Percentiles rank a stretch among this genome's conserved stretches.
phyloP scores from a whole-genome alignment of 768 basidiomycete species.

The Favolaschia claudopus region DNA sequence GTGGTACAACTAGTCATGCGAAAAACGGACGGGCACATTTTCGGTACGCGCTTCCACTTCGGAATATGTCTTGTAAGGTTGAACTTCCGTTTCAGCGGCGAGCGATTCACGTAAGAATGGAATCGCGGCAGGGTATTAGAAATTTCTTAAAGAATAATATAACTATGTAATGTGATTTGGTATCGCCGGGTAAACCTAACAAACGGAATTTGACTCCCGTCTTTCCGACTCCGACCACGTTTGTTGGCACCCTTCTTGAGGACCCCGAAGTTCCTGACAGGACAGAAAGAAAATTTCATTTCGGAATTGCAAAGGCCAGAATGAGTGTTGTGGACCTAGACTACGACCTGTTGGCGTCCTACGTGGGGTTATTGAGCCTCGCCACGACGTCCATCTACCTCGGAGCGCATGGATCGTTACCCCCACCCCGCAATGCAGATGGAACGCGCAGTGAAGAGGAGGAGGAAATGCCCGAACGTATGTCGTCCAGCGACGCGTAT shows the following conservation, averaged over 20 bases:
- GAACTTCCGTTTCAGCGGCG: slow-evolving; percentile 61
- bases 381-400: slow-evolving; percentile 74
- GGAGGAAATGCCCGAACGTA: slow-evolving; percentile 63
- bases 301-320: not conserved
- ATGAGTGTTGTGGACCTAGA: slow-evolving; percentile 36
- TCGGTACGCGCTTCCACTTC: slow-evolving; percentile 54
- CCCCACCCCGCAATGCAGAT: slow-evolving; percentile 32
- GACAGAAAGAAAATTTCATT: not conserved
- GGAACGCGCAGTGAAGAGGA: slow-evolving; percentile 45
- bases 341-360: slow-evolving; percentile 72
- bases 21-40: slow-evolving; percentile 59
- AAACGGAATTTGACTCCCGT: not conserved
- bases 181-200: no score
- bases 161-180: slow-evolving; percentile 1
- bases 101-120: slow-evolving; percentile 95
- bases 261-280: no score
- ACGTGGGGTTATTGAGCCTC: slow-evolving; percentile 70
- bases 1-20: slow-evolving; percentile 75
- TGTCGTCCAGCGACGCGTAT: slow-evolving; percentile 77
- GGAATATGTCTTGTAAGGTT: slow-evolving; percentile 7
- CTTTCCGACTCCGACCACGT: no score
- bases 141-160: slow-evolving; percentile 21
- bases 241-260: no score
- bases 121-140: slow-evolving; percentile 88
- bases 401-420: slow-evolving; percentile 73